Evolutionary conservation across 192 early-diverging fungal genomes (phyloP).

Genomic region (Coemansia sp.): DNA sequence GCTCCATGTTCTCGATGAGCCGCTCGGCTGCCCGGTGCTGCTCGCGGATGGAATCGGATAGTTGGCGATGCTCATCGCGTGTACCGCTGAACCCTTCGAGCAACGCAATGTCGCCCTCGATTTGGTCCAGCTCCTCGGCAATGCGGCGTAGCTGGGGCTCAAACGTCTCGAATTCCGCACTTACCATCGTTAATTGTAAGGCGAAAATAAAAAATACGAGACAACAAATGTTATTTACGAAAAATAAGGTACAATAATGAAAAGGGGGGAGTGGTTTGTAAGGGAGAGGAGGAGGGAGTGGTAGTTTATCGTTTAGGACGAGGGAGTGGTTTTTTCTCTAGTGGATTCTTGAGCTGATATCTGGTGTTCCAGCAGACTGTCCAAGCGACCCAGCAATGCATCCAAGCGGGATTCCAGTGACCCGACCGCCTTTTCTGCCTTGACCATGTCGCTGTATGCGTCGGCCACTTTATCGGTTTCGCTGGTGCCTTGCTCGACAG

Average conservation of each 20-base stretch:
- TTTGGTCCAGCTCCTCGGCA: conserved; percentile 28
- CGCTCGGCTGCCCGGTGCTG: conserved; percentile 48
- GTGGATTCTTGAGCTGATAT: background rate
- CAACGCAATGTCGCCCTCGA: conserved; percentile 26
- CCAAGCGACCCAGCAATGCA: conserved; percentile 30
- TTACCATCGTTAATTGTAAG: no score
- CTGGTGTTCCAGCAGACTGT: conserved; percentile 24
- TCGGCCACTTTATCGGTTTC: conserved; percentile 11
- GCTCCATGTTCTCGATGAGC: conserved; percentile 21
- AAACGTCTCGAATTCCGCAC: background rate
- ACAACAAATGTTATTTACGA: no score
- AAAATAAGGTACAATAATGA: no score
- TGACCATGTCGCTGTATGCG: conserved; percentile 31
- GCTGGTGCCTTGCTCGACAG: conserved; percentile 10
- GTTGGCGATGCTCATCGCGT: conserved; percentile 33
- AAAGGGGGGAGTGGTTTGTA: no score
- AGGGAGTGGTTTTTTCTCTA: no score
- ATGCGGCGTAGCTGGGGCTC: conserved; percentile 22
- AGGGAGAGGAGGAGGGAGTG: no score
- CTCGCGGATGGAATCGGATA: conserved; percentile 48
- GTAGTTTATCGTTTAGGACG: no score
- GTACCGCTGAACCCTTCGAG: conserved; percentile 39
- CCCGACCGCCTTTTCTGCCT: conserved; percentile 28
- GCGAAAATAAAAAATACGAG: no score
- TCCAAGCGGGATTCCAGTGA: conserved; percentile 38